A percentile compares a stretch with the other conserved stretches of the same genome.
These are phyloP conservation scores for Alternaria sp. DNA, from an alignment of 2,329 filamentous ascomycete species.

Conservation along the genomic window DNA sequence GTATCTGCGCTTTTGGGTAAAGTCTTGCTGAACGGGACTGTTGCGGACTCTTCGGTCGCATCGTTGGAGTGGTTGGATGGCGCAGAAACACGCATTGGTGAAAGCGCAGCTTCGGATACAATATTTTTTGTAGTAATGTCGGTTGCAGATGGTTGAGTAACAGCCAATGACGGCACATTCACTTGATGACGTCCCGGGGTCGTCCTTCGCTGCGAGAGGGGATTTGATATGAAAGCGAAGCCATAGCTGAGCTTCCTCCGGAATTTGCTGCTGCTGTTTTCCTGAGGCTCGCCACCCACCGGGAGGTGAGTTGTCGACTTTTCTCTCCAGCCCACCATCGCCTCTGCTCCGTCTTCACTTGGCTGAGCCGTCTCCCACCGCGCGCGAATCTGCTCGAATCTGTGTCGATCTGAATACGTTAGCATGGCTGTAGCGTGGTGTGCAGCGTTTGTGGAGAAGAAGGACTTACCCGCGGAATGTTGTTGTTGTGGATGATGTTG, in stretches of 20 bases:
- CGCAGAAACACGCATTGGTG: constrained; percentile 9
- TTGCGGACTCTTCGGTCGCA: background rate
- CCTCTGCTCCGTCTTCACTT: constrained; percentile 9
- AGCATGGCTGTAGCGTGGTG: constrained; percentile 40
- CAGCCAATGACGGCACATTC: constrained; percentile 16
- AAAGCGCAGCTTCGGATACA: constrained; percentile 14
- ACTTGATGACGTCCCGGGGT: constrained; percentile 20
- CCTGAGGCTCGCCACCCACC: constrained; percentile 8
- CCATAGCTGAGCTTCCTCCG: constrained; percentile 44
- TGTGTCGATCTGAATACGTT: constrained; percentile 40
- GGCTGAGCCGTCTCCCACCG: constrained; percentile 40
- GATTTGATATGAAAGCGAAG: constrained; percentile 41
- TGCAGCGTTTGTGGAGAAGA: constrained; percentile 4
- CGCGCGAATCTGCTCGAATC: constrained; percentile 42
- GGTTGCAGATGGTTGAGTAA: constrained; percentile 11
- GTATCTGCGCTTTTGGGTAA: constrained; percentile 5
- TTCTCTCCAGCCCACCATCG: constrained; percentile 39
- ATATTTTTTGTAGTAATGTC: constrained; percentile 5
- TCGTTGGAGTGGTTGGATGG: background rate
- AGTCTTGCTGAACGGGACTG: background rate
- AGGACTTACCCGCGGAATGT: constrained; percentile 22
- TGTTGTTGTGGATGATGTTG: constrained; percentile 12
- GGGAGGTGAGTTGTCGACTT: constrained; percentile 23
- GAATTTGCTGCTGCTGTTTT: constrained; percentile 32
- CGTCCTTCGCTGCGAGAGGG: constrained; percentile 39